phyloP scores from a whole-genome alignment of 1,284 basidiomycete genomes.

The Cystodermella granulosa region DNA sequence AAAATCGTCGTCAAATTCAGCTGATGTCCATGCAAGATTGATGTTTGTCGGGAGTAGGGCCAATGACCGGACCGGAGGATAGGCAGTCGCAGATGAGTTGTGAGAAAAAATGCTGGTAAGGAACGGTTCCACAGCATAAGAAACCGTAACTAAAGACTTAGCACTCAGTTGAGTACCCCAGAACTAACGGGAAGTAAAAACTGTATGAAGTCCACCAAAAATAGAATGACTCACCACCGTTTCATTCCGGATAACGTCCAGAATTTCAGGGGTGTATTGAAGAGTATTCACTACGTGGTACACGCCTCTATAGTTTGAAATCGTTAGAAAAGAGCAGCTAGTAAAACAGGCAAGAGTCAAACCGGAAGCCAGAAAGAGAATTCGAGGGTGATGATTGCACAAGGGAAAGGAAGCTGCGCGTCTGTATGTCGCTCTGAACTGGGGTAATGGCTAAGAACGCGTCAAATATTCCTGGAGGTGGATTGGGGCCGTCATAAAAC shows the following conservation, averaged over 20 bases:
- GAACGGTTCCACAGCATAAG: conserved; percentile 57
- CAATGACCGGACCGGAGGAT: conserved; percentile 42
- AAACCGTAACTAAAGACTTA: conserved; percentile 37
- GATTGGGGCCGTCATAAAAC: conserved; percentile 53
- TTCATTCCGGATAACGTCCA: conserved; percentile 50
- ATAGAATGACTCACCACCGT: conserved; percentile 36
- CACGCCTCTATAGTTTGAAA: too few relatives aligned
- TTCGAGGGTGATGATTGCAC: conserved; percentile 35
- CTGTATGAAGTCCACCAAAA: background rate
- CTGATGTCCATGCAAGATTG: conserved; percentile 42
- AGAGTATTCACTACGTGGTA: too few relatives aligned
- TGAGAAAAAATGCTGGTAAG: conserved; percentile 43
- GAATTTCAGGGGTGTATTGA: too few relatives aligned
- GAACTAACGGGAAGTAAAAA: conserved; percentile 23
- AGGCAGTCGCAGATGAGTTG: conserved; percentile 40
- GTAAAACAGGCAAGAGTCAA: too few relatives aligned
- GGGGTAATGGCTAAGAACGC: conserved; percentile 41
- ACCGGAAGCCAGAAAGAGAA: too few relatives aligned
- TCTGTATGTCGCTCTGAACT: conserved; percentile 38
- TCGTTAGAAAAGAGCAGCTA: too few relatives aligned
- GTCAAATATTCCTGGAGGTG: conserved; percentile 49
- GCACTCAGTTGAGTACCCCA: conserved; percentile 33
- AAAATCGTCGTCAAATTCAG: conserved; percentile 38
- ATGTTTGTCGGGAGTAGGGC: conserved; percentile 47
- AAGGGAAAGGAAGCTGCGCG: conserved; percentile 41